These are phyloP conservation scores for Metschnikowia hibisci DNA, from an alignment of 805 yeast genomes.

Conservation along the genomic window DNA sequence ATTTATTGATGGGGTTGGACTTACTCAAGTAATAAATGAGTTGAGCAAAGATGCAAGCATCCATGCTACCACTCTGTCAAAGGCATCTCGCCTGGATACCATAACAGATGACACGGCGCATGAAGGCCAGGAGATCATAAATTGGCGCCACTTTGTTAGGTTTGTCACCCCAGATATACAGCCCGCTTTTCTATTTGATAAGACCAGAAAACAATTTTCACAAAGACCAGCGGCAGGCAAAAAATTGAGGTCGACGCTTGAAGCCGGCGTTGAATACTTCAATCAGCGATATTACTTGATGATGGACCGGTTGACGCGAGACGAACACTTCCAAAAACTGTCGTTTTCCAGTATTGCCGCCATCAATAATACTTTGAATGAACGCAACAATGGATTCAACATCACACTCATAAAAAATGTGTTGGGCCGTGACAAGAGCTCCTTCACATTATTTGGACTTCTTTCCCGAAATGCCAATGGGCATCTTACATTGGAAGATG, in stretches of 20 bases:
- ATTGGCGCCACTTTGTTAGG: constrained; percentile 73
- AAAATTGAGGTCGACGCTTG: constrained; percentile 13
- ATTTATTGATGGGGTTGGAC: constrained; percentile 74
- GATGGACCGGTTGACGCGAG: constrained; percentile 68
- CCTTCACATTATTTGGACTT: constrained; percentile 76
- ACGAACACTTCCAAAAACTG: constrained; percentile 65
- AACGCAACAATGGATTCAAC: constrained; percentile 17
- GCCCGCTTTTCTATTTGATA: constrained; percentile 62
- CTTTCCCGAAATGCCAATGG: constrained; percentile 62
- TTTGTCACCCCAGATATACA: constrained; percentile 61
- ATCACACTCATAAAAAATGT: constrained; percentile 79
- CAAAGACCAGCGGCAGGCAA: constrained; percentile 13
- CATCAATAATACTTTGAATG: constrained; percentile 25
- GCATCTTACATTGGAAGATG: constrained; percentile 74
- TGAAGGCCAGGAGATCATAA: constrained; percentile 29
- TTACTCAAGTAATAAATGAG: constrained; percentile 62
- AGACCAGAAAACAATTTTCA: constrained; percentile 54
- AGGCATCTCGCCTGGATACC: constrained; percentile 21
- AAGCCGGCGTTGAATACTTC: constrained; percentile 38
- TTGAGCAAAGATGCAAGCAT: constrained; percentile 19
- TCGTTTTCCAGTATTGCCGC: constrained; percentile 42
- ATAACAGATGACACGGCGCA: constrained; percentile 14
- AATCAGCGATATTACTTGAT: constrained; percentile 57
- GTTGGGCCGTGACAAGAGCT: constrained; percentile 75
- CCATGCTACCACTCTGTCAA: constrained; percentile 1